Evolutionary conservation across 2,329 filamentous ascomycete genomes (phyloP), one percentile per base, ranked within the genome.

Genomic region (Cercospora beticola): DNA sequence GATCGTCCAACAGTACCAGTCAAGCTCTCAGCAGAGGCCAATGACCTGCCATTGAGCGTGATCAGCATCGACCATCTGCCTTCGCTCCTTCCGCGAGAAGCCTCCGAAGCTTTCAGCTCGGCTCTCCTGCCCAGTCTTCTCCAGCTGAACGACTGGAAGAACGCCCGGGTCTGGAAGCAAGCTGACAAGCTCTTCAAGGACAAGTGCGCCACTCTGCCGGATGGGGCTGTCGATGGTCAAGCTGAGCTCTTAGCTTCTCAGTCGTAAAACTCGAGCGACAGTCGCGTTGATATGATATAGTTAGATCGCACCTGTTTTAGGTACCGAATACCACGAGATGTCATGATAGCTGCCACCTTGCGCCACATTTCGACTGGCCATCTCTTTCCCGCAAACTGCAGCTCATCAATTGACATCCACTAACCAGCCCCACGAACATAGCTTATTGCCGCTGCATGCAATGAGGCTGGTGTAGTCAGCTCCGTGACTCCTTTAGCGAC

Each of bases 21-120:
- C 26, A 83, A 88, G 36, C 88, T 85, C 72, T 87, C 82, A 76
- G 82, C 84, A 65, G 82, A 83, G 64, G 86, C 88, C 0, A 77
- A 73, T 56, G 72, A 74, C n/a, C 46, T 77, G 23, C 86, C 87
- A 7, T 82, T 97, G 66, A 89, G 87, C 59, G 92, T 97, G 74
- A 97, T 97, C 81, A 91, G 89, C 79, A 95, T 96, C 76, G 92
- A 96, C 80, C 92, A 96, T 78, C 85, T 96, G 63, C 92, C 93
- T 4, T 91, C 89, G 64, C 86, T 97, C 73, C 85, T 98, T 43
- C 92, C 94, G 1, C 86, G 94, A 64, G 94, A 97, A 82, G 90
- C 93, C 28, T 93, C 89, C 54, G 93, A 97, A 82, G 90, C 90
- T 21, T 97, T 97, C 83, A 92, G 90, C 79, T 83, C 86, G 62